These are phyloP conservation scores for Aegilops tauschii DNA, from an alignment of 176 grass and related monocot genomes.

Conservation along the genomic window DNA sequence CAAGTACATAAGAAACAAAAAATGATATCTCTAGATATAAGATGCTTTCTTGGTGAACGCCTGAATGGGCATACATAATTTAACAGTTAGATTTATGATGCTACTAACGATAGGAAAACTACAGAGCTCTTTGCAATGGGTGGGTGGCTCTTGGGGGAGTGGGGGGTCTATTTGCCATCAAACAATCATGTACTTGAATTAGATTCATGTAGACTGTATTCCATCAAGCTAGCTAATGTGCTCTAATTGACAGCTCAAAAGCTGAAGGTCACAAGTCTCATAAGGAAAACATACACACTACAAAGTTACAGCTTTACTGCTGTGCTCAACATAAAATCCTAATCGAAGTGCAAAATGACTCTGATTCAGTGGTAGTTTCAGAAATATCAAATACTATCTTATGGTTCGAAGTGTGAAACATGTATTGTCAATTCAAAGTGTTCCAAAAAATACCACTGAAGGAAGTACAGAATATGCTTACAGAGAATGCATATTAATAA, in stretches of 20 bases:
- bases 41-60: not conserved
- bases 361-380: not conserved
- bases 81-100: not conserved
- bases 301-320: not conserved
- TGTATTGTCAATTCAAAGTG: not conserved
- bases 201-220: not conserved
- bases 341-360: not conserved
- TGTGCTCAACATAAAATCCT: not conserved
- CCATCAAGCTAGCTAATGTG: not conserved
- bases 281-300: not conserved
- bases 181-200: not conserved
- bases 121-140: too few relatives aligned
- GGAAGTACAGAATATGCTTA: conserved; percentile 38
- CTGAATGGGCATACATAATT: not conserved
- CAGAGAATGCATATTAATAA: conserved; percentile 40
- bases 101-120: not conserved
- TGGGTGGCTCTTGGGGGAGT: too few relatives aligned
- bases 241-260: not conserved
- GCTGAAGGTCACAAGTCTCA: not conserved
- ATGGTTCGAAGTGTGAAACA: not conserved
- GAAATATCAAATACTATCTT: not conserved
- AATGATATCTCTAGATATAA: not conserved
- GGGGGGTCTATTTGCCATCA: not conserved
- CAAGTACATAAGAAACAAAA: not conserved
- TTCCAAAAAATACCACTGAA: not conserved